Evolutionary conservation across 176 grass and related monocot genomes (phyloP).

Genomic region (Bromus sterilis): DNA sequence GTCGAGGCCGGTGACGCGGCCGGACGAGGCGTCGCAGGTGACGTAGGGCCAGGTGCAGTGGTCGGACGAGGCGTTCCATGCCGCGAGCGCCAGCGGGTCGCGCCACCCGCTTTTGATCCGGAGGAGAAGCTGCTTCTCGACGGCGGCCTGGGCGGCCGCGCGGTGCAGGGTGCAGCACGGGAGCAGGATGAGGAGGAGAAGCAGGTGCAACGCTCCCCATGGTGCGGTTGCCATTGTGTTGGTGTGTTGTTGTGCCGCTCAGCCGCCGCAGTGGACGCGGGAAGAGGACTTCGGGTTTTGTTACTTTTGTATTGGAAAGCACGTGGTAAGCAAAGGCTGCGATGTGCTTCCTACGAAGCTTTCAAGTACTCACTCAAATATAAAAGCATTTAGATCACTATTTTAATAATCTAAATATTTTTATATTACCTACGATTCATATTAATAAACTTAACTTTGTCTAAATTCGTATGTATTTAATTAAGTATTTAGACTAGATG

Average conservation of each 20-base stretch:
- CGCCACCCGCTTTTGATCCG: slow-evolving; percentile 47
- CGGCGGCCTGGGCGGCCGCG: slow-evolving; percentile 10
- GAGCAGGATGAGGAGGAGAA: slow-evolving; percentile 7
- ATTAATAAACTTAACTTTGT: no score
- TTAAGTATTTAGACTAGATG: no score
- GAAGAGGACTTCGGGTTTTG: no score
- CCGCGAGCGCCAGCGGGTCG: slow-evolving; percentile 30
- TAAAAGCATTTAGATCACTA: no score
- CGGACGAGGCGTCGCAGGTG: slow-evolving; percentile 21
- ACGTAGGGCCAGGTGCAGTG: slow-evolving; percentile 60
- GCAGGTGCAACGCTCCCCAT: neutral
- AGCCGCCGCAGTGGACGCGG: neutral
- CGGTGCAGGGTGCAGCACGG: neutral
- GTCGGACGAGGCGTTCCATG: slow-evolving; percentile 26
- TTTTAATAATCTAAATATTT: no score
- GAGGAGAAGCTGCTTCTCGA: slow-evolving; percentile 37
- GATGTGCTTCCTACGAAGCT: neutral
- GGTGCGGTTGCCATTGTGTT: slow-evolving; percentile 17
- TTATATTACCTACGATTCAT: no score
- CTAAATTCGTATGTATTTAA: no score
- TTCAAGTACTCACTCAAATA: no score
- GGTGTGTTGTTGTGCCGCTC: neutral
- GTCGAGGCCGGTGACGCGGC: slow-evolving; percentile 19
- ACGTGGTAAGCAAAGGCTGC: neutral
- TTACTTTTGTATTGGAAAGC: neutral